Base-by-base conservation (phyloP, 2,329 filamentous ascomycete species). In the Pseudogymnoascus sp. region DNA sequence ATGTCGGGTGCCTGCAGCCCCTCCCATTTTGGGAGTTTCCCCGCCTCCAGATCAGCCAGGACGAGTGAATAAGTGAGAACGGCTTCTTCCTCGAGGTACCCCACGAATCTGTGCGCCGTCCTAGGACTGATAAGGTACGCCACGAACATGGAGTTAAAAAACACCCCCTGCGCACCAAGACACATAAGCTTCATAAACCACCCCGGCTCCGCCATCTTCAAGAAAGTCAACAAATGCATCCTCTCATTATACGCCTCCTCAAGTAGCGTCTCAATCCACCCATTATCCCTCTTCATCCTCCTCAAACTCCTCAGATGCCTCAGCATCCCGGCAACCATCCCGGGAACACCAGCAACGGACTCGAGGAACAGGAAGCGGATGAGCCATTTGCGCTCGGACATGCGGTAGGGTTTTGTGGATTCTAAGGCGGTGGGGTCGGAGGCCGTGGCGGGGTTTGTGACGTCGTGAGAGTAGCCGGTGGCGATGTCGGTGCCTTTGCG, bases 291-390 rank as follows among this genome's bases (percentile, higher is more conserved):
- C 80, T 91, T 92, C 81, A 97, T 88, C 29, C 88, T 83, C 48
- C 93, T 82, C 70, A 97, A 82, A 67, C 88, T 92, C 72, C 89
- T 86, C 38, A 97, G 81, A 76, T 99, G 94, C 35, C 94, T 82
- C 13, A 97, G 80, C 90, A 96, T 97, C 21, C 92, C 94, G 0
- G 89, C 94, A 0, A 97, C 93, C 91, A 97, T 97, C 6, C 94
- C 94, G 0, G 94, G 94, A 0, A 97, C 94, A 35, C 92, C 94
- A 10, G 94, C 94, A 39, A 99, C 91, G 58, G 88, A 92, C 75
- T 99, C 94, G 35, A 99, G 82, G 75, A 99, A 99, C 68, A 99
- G 84, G 71, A 96, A 93, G 5, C 93, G 84, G 58, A 90, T 84
- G 69, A 97, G 81, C 88, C 94, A 99, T 77, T 97, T 94, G 4